Percentiles rank a stretch among this genome's conserved stretches.
Evolutionary conservation across 768 basidiomycete species (phyloP).

Genomic region (Suillus luteus): DNA sequence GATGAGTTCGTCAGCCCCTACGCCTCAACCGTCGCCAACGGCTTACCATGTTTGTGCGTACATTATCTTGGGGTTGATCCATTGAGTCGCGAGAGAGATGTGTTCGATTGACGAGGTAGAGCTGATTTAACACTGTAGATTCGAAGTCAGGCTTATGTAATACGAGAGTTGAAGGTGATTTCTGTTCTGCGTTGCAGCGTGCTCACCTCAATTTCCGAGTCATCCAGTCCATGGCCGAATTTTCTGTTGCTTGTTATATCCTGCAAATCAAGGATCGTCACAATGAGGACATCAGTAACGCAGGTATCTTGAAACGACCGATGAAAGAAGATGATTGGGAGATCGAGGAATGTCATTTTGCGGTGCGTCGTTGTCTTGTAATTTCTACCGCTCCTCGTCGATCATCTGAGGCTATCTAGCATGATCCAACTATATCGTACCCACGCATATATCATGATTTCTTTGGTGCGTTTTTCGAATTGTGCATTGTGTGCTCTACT

Average conservation of each 20-base stretch:
- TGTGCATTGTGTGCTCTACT: not conserved
- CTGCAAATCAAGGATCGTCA: slow-evolving; percentile 98
- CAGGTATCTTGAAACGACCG: slow-evolving; percentile 65
- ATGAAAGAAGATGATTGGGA: slow-evolving; percentile 80
- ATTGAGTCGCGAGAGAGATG: too few relatives aligned
- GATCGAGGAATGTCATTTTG: slow-evolving; percentile 90
- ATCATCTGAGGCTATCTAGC: slow-evolving; percentile 43
- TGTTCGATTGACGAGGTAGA: too few relatives aligned
- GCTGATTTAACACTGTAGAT: too few relatives aligned
- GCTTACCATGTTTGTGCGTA: too few relatives aligned
- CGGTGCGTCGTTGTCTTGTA: slow-evolving; percentile 47
- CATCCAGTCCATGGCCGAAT: slow-evolving; percentile 98
- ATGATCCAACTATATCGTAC: slow-evolving; percentile 80
- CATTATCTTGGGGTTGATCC: too few relatives aligned
- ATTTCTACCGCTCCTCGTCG: slow-evolving; percentile 6
- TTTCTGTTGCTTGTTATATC: slow-evolving; percentile 97
- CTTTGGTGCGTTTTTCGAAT: slow-evolving; percentile 67
- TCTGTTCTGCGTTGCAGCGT: slow-evolving; percentile 67
- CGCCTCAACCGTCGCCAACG: too few relatives aligned
- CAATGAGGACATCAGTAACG: slow-evolving; percentile 84
- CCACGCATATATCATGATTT: slow-evolving; percentile 96
- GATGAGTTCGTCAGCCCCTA: too few relatives aligned
- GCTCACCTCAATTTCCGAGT: slow-evolving; percentile 82
- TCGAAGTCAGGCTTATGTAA: too few relatives aligned
- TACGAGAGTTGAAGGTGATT: too few relatives aligned